Conservation (phyloP, 2,329 filamentous ascomycete species). For the Xylaria sp. region DNA sequence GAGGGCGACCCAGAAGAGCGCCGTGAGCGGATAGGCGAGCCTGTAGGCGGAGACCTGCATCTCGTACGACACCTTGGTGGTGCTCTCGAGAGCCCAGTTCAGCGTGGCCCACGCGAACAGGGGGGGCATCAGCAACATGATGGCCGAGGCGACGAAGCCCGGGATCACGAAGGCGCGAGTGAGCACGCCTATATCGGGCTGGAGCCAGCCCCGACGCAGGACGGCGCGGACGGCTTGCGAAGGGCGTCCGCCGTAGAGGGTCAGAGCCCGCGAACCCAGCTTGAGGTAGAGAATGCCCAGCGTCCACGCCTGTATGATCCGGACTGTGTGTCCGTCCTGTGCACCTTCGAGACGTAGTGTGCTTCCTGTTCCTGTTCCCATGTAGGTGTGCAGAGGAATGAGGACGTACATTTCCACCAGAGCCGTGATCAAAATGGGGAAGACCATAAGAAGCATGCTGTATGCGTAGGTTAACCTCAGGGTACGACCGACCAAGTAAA, state of each 20-base stretch:
- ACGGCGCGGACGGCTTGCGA: slow-evolving; percentile 80
- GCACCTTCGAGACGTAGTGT: slow-evolving; percentile 46
- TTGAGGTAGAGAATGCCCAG: slow-evolving; percentile 91
- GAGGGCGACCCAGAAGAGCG: slow-evolving; percentile 59
- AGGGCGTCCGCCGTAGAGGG: slow-evolving; percentile 74
- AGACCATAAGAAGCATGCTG: slow-evolving; percentile 76
- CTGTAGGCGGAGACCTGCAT: slow-evolving; percentile 58
- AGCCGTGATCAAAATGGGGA: slow-evolving; percentile 82
- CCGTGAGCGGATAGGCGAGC: slow-evolving; percentile 75
- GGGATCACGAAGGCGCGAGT: slow-evolving; percentile 91
- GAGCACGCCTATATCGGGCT: slow-evolving; percentile 80
- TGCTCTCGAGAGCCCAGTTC: slow-evolving; percentile 41
- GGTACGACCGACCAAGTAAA: slow-evolving; percentile 48
- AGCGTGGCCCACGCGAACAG: slow-evolving; percentile 64
- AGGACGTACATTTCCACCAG: slow-evolving; percentile 89
- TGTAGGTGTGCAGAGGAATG: slow-evolving; percentile 85
- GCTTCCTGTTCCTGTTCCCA: slow-evolving; percentile 50
- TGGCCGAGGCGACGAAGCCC: slow-evolving; percentile 66
- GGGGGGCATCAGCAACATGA: slow-evolving; percentile 74
- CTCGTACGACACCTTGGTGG: slow-evolving; percentile 41
- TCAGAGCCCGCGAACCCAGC: slow-evolving; percentile 75
- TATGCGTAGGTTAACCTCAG: slow-evolving; percentile 77
- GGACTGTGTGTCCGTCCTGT: slow-evolving; percentile 71
- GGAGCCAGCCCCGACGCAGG: slow-evolving; percentile 77
- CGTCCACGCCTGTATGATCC: slow-evolving; percentile 93